A percentile compares a stretch with the other conserved stretches of the same genome.
phyloP scores from a whole-genome alignment of 148 eudicot species.

The Vaccinium macrocarpon region DNA sequence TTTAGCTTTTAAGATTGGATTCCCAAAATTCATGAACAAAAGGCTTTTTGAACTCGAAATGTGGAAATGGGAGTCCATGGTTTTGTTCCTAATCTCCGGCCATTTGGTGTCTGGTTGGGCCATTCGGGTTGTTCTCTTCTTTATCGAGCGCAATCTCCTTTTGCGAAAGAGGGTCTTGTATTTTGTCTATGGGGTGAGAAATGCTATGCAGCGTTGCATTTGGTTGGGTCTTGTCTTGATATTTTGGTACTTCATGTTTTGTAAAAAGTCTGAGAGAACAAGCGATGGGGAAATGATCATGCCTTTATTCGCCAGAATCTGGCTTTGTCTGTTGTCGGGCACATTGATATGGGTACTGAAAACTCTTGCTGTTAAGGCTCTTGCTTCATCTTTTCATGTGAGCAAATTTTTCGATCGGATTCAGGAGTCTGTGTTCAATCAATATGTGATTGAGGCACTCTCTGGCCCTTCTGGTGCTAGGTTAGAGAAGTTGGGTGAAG shows the following conservation, averaged over 20 bases:
- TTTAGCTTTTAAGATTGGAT: neutral
- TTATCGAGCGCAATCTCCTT: constrained; percentile 30
- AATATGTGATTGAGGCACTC: constrained; percentile 35
- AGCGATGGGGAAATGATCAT: constrained; percentile 9
- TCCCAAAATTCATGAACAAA: neutral
- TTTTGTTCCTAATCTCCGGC: constrained; percentile 38
- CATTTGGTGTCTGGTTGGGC: constrained; percentile 40
- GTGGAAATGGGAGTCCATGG: constrained; percentile 33
- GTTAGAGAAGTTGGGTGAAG: constrained; percentile 25
- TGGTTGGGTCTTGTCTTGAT: constrained; percentile 35
- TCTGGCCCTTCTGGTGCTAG: constrained; percentile 29
- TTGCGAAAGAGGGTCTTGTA: constrained; percentile 37
- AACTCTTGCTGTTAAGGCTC: constrained; percentile 31
- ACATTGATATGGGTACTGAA: constrained; percentile 32
- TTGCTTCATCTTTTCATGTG: constrained; percentile 47
- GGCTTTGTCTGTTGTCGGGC: constrained; percentile 34
- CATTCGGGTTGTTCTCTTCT: constrained; percentile 27
- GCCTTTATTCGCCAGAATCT: constrained; percentile 29
- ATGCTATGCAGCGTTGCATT: constrained; percentile 29
- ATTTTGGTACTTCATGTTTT: constrained; percentile 32
- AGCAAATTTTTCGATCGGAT: constrained; percentile 46
- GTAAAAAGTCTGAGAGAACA: constrained; percentile 23
- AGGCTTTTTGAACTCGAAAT: neutral
- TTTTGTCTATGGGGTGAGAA: constrained; percentile 36
- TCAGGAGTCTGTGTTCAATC: constrained; percentile 40